Evolutionary conservation across 352 stramenopile species (phyloP).

Genomic region (Phytophthora palmivora): DNA sequence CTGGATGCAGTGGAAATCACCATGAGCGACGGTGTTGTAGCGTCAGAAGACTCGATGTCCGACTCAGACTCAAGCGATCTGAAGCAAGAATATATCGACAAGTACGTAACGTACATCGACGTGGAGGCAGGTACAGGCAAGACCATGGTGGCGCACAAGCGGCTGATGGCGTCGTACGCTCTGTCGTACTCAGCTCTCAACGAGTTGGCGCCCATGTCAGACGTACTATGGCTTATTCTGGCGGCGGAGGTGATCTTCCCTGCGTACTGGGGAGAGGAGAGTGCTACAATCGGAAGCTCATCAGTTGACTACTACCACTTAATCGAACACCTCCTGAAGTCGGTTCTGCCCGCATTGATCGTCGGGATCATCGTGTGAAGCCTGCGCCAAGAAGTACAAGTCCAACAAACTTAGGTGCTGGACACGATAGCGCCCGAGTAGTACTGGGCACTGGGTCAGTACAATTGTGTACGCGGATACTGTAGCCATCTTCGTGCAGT

Average conservation of each 20-base stretch:
- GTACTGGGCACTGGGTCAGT: too few species aligned
- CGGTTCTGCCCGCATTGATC: slow-evolving; percentile 58
- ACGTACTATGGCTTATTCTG: slow-evolving; percentile 64
- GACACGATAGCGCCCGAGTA: too few species aligned
- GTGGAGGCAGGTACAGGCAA: slow-evolving; percentile 76
- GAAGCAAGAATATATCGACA: slow-evolving; percentile 54
- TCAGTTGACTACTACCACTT: slow-evolving; percentile 51
- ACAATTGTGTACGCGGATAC: too few species aligned
- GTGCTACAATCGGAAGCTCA: slow-evolving; percentile 38
- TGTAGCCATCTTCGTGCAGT: too few species aligned
- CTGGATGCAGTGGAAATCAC: slow-evolving; percentile 57
- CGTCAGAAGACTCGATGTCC: slow-evolving; percentile 48
- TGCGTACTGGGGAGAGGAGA: slow-evolving; percentile 65
- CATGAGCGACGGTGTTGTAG: slow-evolving; percentile 48
- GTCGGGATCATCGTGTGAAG: slow-evolving; percentile 47
- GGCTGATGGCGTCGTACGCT: slow-evolving; percentile 64
- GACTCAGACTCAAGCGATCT: slow-evolving; percentile 40
- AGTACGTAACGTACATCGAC: slow-evolving; percentile 68
- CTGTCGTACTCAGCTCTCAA: slow-evolving; percentile 48
- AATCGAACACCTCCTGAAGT: slow-evolving; percentile 45
- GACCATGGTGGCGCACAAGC: slow-evolving; percentile 65
- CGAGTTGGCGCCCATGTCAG: slow-evolving; percentile 51
- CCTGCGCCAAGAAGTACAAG: too few species aligned
- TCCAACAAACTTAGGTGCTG: too few species aligned
- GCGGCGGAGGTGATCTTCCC: slow-evolving; percentile 63